Conservation (phyloP, 352 stramenopile genomes). For the Stramenopiles sp. region DNA sequence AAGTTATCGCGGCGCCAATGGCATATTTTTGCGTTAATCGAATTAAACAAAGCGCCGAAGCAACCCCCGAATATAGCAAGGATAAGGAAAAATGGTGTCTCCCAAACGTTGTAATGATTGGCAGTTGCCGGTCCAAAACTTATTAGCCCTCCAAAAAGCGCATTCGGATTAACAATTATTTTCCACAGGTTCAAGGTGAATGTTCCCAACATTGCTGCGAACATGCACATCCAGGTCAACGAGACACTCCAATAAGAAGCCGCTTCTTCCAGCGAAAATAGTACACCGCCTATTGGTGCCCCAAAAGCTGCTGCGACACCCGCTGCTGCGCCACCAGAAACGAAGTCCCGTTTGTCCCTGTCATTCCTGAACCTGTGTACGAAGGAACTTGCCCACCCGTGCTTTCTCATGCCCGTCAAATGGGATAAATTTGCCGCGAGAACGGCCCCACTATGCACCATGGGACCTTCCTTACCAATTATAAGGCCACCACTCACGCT, state of each 20-base stretch:
- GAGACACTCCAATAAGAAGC: slow-evolving; percentile 93
- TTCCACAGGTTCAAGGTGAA: slow-evolving; percentile 51
- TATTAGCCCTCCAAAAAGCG: not conserved
- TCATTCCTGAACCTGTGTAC: slow-evolving; percentile 72
- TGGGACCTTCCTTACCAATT: slow-evolving; percentile 60
- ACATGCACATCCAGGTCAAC: slow-evolving; percentile 91
- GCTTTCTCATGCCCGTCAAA: slow-evolving; percentile 25
- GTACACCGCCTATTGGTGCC: slow-evolving; percentile 86
- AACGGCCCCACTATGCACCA: slow-evolving; percentile 67
- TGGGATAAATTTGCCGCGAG: slow-evolving; percentile 87
- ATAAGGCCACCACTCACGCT: slow-evolving; percentile 46
- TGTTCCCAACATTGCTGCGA: slow-evolving; percentile 77
- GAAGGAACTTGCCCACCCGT: slow-evolving; percentile 34
- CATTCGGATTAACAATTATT: not conserved
- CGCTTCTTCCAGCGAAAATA: slow-evolving; percentile 93
- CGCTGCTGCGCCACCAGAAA: slow-evolving; percentile 84
- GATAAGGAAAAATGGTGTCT: slow-evolving; percentile 82
- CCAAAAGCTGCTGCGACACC: slow-evolving; percentile 90
- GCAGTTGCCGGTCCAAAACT: not conserved
- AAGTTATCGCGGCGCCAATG: slow-evolving; percentile 50
- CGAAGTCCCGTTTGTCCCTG: slow-evolving; percentile 86
- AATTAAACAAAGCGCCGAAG: slow-evolving; percentile 87
- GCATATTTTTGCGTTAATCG: slow-evolving; percentile 72
- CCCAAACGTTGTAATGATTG: slow-evolving; percentile 44
- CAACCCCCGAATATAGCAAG: slow-evolving; percentile 90